Percentiles rank a stretch among this genome's conserved stretches.
phyloP scores from a whole-genome alignment of 225 moss, liverwort and hornwort species.

The Polytrichum formosum region DNA sequence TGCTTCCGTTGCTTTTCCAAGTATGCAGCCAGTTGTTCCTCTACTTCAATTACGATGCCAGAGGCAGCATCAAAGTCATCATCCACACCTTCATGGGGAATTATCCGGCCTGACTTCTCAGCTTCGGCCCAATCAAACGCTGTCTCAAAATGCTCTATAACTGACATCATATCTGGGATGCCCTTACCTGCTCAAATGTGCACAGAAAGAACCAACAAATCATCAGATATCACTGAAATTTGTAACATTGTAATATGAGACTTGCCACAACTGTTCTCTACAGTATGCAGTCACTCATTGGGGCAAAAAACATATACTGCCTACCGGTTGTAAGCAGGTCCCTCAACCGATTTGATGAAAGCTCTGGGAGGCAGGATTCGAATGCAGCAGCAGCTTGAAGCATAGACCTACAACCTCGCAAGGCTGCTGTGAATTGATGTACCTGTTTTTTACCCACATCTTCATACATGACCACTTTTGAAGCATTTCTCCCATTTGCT shows the following conservation, averaged over 20 bases:
- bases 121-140: conserved; percentile 92
- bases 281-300: no score
- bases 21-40: conserved; percentile 62
- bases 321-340: conserved; percentile 73
- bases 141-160: conserved; percentile 71
- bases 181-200: conserved; percentile 53
- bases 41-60: conserved; percentile 48
- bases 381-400: conserved; percentile 63
- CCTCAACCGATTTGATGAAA: conserved; percentile 59
- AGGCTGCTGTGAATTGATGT: conserved; percentile 70
- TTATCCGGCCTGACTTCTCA: conserved; percentile 79
- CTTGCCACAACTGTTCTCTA: no score
- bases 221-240: no score
- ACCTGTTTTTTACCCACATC: conserved; percentile 92
- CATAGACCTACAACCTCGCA: conserved; percentile 82
- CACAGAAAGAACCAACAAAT: not conserved
- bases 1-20: conserved; percentile 67
- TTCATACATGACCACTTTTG: conserved; percentile 90
- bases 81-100: conserved; percentile 86
- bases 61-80: conserved; percentile 76
- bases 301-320: not conserved
- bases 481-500: conserved; percentile 81
- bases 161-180: conserved; percentile 66
- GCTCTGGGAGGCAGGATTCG: conserved; percentile 40
- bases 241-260: no score